Conservation (phyloP, 2,329 filamentous ascomycete genomes). For the Ustilaginoidea virens region DNA sequence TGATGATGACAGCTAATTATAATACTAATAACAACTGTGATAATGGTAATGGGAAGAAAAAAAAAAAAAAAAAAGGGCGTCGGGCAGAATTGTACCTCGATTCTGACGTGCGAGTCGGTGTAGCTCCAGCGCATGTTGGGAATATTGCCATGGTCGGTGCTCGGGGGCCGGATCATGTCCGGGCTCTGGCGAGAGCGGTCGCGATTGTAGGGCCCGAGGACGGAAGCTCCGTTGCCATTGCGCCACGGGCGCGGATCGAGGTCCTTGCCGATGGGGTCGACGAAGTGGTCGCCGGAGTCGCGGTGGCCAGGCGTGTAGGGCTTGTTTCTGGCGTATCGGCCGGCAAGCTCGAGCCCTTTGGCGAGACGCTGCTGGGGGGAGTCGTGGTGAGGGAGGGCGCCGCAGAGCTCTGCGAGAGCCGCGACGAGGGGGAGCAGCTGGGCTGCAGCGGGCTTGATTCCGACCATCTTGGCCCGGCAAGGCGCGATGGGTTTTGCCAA, state of each 20-base stretch:
- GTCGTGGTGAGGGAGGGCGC: constrained; percentile 23
- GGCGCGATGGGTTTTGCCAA: too few relatives aligned
- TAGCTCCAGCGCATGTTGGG: constrained; percentile 61
- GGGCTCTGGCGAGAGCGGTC: constrained; percentile 55
- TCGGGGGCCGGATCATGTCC: constrained; percentile 55
- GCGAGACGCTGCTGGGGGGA: constrained; percentile 39
- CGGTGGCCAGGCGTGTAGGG: constrained; percentile 45
- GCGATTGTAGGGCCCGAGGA: constrained; percentile 55
- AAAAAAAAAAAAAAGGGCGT: not conserved
- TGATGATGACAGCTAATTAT: too few relatives aligned
- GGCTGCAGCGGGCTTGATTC: constrained; percentile 12
- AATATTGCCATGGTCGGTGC: constrained; percentile 56
- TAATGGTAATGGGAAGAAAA: too few relatives aligned
- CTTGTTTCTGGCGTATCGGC: constrained; percentile 20
- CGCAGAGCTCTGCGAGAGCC: constrained; percentile 8
- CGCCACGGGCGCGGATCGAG: constrained; percentile 51
- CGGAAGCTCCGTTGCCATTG: constrained; percentile 47
- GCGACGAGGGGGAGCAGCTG: constrained; percentile 14
- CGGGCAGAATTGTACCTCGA: constrained; percentile 30
- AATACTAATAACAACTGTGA: too few relatives aligned
- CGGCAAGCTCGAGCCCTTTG: constrained; percentile 30
- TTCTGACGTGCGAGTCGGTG: constrained; percentile 46
- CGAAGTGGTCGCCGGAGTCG: constrained; percentile 46
- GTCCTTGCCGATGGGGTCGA: constrained; percentile 43
- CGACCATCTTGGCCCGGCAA: too few relatives aligned